Percentiles rank a stretch among this genome's conserved stretches.
phyloP scores from a whole-genome alignment of 768 basidiomycete genomes.

The Cystofilobasidium macerans region DNA sequence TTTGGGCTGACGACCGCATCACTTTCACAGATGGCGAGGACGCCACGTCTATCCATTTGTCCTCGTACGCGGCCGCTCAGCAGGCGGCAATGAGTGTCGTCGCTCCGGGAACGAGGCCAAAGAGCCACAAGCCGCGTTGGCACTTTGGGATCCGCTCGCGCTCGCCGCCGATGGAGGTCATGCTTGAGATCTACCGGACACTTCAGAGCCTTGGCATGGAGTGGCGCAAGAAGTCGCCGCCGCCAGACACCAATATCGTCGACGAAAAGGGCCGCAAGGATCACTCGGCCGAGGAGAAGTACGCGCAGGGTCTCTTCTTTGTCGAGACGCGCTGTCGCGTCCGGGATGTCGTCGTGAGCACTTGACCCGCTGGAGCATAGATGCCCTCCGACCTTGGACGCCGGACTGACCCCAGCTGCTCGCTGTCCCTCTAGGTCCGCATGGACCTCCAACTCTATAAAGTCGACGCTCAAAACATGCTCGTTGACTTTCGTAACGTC shows the following conservation, averaged over 20 bases:
- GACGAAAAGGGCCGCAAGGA: slow-evolving; percentile 52
- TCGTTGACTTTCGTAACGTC: slow-evolving; percentile 97
- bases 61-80: slow-evolving; percentile 34
- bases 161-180: slow-evolving; percentile 90
- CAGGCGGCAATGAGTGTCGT: slow-evolving; percentile 32
- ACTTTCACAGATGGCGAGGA: slow-evolving; percentile 6
- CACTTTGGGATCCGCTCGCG: slow-evolving; percentile 95
- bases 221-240: slow-evolving; percentile 81
- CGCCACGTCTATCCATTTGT: slow-evolving; percentile 23
- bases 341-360: slow-evolving; percentile 82
- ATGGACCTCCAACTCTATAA: slow-evolving; percentile 98
- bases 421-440: slow-evolving; percentile 52
- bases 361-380: too few relatives aligned
- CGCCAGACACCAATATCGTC: slow-evolving; percentile 40
- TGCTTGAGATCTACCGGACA: slow-evolving; percentile 95
- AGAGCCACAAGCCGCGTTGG: slow-evolving; percentile 68
- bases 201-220: slow-evolving; percentile 85
- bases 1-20: too few relatives aligned
- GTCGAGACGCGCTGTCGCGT: slow-evolving; percentile 86
- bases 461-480: slow-evolving; percentile 89
- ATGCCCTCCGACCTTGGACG: too few relatives aligned
- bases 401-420: too few relatives aligned
- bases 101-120: slow-evolving; percentile 40
- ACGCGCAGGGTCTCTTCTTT: slow-evolving; percentile 58
- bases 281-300: slow-evolving; percentile 38